These are phyloP conservation scores for Kalanchoe fedtschenkoi DNA, from an alignment of 164 flowering plant species.

Conservation along the genomic window DNA sequence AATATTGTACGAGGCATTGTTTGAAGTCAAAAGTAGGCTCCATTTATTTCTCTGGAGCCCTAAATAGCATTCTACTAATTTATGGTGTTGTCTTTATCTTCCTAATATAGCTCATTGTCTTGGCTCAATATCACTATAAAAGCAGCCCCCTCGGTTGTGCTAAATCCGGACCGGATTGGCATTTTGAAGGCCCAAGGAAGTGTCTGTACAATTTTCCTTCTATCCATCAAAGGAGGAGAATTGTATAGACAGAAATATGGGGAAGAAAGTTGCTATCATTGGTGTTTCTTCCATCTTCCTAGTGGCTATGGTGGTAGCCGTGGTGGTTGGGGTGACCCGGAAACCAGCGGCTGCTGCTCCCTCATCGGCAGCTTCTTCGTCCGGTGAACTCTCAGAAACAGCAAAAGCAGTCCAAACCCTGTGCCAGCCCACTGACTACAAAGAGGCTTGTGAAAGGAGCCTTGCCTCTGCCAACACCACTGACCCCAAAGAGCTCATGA, in stretches of 20 bases:
- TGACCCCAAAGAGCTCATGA: conserved; percentile 41
- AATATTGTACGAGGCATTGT: too few species aligned
- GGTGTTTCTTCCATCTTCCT: background rate
- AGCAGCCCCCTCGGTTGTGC: background rate
- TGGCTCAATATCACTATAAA: background rate
- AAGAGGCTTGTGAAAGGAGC: conserved; percentile 27
- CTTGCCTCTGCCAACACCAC: conserved; percentile 9
- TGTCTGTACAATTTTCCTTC: conserved; percentile 2
- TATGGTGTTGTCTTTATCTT: too few species aligned
- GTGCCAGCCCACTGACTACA: conserved; percentile 43
- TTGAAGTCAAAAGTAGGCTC: too few species aligned
- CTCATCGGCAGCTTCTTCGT: background rate
- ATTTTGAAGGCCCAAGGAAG: background rate
- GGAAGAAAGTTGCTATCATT: conserved; percentile 2
- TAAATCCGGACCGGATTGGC: background rate
- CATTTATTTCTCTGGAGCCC: too few species aligned
- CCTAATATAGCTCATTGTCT: background rate
- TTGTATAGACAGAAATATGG: conserved; percentile 5
- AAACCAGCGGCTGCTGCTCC: background rate
- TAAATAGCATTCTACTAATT: too few species aligned
- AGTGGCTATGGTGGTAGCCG: conserved; percentile 1
- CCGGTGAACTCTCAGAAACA: conserved; percentile 15
- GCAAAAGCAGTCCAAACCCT: conserved; percentile 30
- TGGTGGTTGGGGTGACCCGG: background rate
- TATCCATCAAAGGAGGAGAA: background rate